These are phyloP conservation scores for Nakaseomyces glabratus DNA, from an alignment of 1,139 yeast genomes.

Conservation along the genomic window DNA sequence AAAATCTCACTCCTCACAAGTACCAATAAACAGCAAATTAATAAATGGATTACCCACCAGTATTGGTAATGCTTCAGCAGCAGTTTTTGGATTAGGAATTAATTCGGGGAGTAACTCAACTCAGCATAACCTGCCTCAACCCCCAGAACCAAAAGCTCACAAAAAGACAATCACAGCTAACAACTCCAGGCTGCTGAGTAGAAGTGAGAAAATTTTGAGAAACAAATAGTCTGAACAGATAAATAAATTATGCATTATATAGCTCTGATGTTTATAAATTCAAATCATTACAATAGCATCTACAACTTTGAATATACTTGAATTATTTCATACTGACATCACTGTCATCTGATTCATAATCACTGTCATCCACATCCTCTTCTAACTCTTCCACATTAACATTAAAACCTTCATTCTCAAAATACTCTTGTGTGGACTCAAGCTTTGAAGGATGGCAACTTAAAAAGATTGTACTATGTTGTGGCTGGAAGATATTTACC, in stretches of 20 bases:
- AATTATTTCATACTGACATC: slow-evolving; percentile 3
- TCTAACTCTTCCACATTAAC: slow-evolving; percentile 50
- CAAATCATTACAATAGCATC: too few species aligned
- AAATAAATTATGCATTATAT: too few species aligned
- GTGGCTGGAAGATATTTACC: slow-evolving; percentile 49
- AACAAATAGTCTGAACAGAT: slow-evolving; percentile 2
- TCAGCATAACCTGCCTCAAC: slow-evolving; percentile 11
- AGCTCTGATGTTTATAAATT: too few species aligned
- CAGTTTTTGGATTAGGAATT: slow-evolving; percentile 19
- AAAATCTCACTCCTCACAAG: slow-evolving; percentile 20
- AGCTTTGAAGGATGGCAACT: slow-evolving; percentile 65
- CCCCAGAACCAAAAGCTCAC: slow-evolving; percentile 21
- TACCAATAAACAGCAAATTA: slow-evolving; percentile 27
- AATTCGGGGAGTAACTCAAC: slow-evolving; percentile 6
- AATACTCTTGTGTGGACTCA: slow-evolving; percentile 40
- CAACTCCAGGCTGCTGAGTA: slow-evolving; percentile 51
- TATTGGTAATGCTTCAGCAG: slow-evolving; percentile 10
- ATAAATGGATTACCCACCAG: slow-evolving; percentile 32
- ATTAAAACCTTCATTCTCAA: slow-evolving; percentile 49
- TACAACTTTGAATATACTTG: too few species aligned
- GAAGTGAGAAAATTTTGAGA: slow-evolving; percentile 27
- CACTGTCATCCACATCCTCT: slow-evolving; percentile 30
- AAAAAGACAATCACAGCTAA: slow-evolving; percentile 38
- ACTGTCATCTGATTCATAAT: neutral
- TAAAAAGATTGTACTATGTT: slow-evolving; percentile 51